Evolutionary conservation across 768 basidiomycete species (phyloP), one percentile per base, ranked within the genome.

Genomic region (Suillus placidus): DNA sequence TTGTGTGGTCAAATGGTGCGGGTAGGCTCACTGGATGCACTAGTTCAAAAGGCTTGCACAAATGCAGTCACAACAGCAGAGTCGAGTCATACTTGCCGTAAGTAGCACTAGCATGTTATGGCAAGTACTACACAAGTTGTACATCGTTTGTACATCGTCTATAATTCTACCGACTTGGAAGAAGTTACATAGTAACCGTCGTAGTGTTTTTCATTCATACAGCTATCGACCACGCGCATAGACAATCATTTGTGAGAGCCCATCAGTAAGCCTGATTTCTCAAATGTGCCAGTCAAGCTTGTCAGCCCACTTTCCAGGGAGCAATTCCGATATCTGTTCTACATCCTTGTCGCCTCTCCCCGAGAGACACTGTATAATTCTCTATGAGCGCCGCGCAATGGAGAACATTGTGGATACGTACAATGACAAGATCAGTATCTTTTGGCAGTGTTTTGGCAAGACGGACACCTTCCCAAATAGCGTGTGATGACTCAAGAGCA

Each of bases 291-390:
- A 99, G 82, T 96, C 92, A 42, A 99, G 84, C 70, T 80, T 88
- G 72, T 97, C 91, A 13, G 92, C 95, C 97, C 96, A 98, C 78
- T 97, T 93, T 64, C 85, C 85, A 13, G 97, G 97, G 63, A 99
- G 82, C 47, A 98, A 81, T 71, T 96, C 81, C n/a, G 92, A 95
- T 64, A 99, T 95, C 73, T 99, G 92, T 70, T 97, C 92, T 4
- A 99, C 97, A 73, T 99, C 97, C 79, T 99, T 99, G 78, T 99
- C 95, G 20, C 97, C 97, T 68, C 97, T 88, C 60, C 97, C 97
- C 62, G 94, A 96, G 61, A 98, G 81, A 73, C 95, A 97, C 93
- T 96, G 49, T 26, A 40, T 42, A 42, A 30, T 20, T n/a, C 10
- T 42, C 10, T 26, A 40, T 47, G 45, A 61, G 30, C 37, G 6